Evolutionary conservation across 139 green algal species (phyloP), one percentile per base, ranked within the genome.

Genomic region (Eudorina sp.): DNA sequence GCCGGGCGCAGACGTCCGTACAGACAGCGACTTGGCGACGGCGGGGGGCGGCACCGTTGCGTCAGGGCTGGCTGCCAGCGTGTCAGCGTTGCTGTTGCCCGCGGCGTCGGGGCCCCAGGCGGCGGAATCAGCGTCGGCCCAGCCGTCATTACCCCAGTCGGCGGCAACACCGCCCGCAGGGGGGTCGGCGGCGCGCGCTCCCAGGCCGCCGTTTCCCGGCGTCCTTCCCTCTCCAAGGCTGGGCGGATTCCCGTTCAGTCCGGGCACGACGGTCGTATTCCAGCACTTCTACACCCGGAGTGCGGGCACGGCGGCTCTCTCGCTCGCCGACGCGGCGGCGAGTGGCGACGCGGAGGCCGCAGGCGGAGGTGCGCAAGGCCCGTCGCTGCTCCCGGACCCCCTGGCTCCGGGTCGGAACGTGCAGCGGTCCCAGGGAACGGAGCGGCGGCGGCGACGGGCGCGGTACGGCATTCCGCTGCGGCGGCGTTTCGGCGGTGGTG

Each of bases 221-320:
- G n/a, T n/a, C n/a, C n/a, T n/a, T n/a, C n/a, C n/a, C n/a, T n/a
- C n/a, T n/a, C n/a, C n/a, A n/a, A n/a, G n/a, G n/a, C n/a, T n/a
- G n/a, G n/a, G n/a, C n/a, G n/a, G n/a, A n/a, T 5, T 79, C 5
- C 73, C 73, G 4, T 81, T 53, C 53, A 84, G 77, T 38, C 77
- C 77, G 21, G 77, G 77, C 5, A 29, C 77, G 0, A 2, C 25
- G 1, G 40, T 3, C 36, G 77, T 84, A 7, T 84, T 40, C 53
- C 36, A 40, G 31, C 77, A 84, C 53, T 84, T 84, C 53, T 84
- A 84, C 79, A 21, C 2, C 21, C 16, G 4, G 6, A 31, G 53
- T 48, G 31, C 34, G 19, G n/a, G 5, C 75, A 18, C 53, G 25
- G 25, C 53, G 36, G 34, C 51, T 34, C 45, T 2, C 46, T n/a